A percentile compares a stretch with the other conserved stretches of the same genome.
phyloP scores from a whole-genome alignment of 169 alveolate genomes.

The Plasmodium vinckei region DNA sequence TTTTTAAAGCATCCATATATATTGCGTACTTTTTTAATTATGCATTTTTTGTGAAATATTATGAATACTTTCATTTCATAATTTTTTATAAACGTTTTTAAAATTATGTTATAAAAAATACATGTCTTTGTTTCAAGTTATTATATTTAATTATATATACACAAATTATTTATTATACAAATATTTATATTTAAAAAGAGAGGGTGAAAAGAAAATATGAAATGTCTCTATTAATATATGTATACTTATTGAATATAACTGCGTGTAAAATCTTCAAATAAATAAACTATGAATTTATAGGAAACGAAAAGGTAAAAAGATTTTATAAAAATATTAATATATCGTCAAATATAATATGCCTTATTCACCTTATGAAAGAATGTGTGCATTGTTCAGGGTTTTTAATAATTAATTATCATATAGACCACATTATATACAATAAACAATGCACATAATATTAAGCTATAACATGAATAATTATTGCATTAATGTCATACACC shows the following conservation, averaged over 20 bases:
- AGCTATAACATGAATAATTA: not conserved
- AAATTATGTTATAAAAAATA: not conserved
- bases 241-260: not conserved
- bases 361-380: not conserved
- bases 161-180: not conserved
- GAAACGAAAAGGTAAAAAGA: not conserved
- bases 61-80: not conserved
- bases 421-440: not conserved
- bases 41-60: not conserved
- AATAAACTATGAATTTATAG: not conserved
- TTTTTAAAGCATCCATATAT: not conserved
- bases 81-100: not conserved
- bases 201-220: not conserved
- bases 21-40: not conserved
- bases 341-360: not conserved
- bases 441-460: constrained; percentile 1
- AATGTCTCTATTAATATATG: not conserved
- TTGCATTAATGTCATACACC: not conserved
- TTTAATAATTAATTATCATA: not conserved
- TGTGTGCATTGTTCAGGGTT: not conserved
- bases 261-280: not conserved
- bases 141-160: not conserved
- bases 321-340: not conserved
- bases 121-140: not conserved
- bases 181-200: constrained; percentile 1